phyloP scores from a whole-genome alignment of 441 rosid species.

The Bocquillonia castaneifolia region DNA sequence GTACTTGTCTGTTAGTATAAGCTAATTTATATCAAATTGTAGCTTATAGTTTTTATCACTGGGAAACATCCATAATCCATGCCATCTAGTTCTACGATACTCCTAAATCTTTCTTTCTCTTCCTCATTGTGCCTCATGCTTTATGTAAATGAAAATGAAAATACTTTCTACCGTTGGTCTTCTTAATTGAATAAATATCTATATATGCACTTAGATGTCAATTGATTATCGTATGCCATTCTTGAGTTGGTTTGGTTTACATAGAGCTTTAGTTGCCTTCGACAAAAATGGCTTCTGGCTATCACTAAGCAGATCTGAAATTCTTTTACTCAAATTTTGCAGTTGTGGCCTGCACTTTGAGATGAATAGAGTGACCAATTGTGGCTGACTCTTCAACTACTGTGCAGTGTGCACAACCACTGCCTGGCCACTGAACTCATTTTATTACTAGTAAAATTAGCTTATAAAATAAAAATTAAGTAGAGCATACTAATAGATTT shows the following conservation, averaged over 20 bases:
- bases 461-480: neutral
- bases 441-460: neutral
- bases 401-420: neutral
- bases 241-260: neutral
- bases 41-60: neutral
- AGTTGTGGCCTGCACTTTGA: neutral
- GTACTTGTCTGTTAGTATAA: slow-evolving; percentile 30
- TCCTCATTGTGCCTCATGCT: neutral
- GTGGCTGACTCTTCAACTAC: neutral
- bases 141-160: neutral
- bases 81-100: neutral
- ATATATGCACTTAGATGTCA: neutral
- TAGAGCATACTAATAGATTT: neutral
- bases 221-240: neutral
- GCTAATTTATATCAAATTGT: neutral
- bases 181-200: neutral
- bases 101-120: neutral
- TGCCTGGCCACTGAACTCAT: too few species aligned
- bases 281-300: neutral
- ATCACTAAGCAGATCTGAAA: neutral
- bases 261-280: neutral
- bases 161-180: neutral
- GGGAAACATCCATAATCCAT: neutral
- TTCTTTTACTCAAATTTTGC: neutral
- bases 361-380: neutral